Conservation (phyloP, 805 yeast genomes). For the Kodamaea fukazawae region DNA sequence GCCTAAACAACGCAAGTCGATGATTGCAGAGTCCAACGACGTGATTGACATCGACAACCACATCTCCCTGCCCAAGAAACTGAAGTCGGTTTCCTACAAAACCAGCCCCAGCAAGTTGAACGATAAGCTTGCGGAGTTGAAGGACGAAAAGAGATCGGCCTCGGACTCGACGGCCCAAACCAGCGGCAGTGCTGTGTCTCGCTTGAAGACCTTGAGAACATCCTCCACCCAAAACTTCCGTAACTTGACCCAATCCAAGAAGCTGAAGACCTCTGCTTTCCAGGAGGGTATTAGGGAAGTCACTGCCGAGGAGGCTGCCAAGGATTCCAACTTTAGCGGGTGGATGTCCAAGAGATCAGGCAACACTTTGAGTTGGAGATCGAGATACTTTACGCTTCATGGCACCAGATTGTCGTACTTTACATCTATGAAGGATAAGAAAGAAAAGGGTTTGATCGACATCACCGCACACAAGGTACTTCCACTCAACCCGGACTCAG, state of each 20-base stretch:
- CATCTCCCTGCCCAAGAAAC: constrained; percentile 33
- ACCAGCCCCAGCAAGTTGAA: constrained; percentile 15
- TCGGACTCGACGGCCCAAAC: constrained; percentile 34
- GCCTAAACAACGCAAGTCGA: constrained; percentile 12
- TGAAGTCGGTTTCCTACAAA: constrained; percentile 21
- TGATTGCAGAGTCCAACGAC: constrained; percentile 7
- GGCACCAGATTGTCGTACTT: constrained; percentile 93
- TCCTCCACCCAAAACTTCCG: constrained; percentile 52
- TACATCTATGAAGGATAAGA: constrained; percentile 68
- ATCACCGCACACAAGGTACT: constrained; percentile 91
- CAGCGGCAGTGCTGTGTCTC: constrained; percentile 24
- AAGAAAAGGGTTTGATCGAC: constrained; percentile 91
- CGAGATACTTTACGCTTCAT: constrained; percentile 80
- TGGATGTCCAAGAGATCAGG: constrained; percentile 94
- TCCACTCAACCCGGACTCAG: constrained; percentile 50
- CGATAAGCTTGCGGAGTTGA: constrained; percentile 32
- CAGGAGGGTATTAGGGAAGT: constrained; percentile 82
- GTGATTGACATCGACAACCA: constrained; percentile 31
- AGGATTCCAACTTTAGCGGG: constrained; percentile 75
- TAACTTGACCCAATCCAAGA: constrained; percentile 45
- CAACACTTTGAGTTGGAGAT: constrained; percentile 83
- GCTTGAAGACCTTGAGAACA: constrained; percentile 51
- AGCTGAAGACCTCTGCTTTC: constrained; percentile 73
- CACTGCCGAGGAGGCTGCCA: constrained; percentile 74
- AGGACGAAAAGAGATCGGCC: constrained; percentile 27